Evolutionary conservation across 768 basidiomycete species (phyloP).

Genomic region (Coprinopsis cinerea): DNA sequence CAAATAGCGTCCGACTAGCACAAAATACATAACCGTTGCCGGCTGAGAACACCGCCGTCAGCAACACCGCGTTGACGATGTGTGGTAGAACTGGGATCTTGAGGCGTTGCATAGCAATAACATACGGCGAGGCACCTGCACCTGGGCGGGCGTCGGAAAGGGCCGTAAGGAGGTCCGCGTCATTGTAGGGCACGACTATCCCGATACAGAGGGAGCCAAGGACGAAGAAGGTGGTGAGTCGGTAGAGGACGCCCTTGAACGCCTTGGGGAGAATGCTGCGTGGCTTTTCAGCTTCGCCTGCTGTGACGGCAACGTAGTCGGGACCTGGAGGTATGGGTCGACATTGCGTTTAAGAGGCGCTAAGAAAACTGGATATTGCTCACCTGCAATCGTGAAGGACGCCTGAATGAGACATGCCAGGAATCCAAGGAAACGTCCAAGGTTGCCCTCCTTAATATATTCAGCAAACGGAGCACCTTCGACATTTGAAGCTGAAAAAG

Average conservation of each 20-base stretch:
- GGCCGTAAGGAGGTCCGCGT: slow-evolving; percentile 46
- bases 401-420: slow-evolving; percentile 57
- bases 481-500: slow-evolving; percentile 33
- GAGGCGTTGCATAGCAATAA: slow-evolving; percentile 71
- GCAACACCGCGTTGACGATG: slow-evolving; percentile 67
- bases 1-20: slow-evolving; percentile 46
- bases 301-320: slow-evolving; percentile 52
- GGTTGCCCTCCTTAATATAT: slow-evolving; percentile 45
- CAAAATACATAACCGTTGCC: slow-evolving; percentile 67
- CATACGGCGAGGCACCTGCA: slow-evolving; percentile 72
- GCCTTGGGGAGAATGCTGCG: slow-evolving; percentile 66
- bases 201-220: slow-evolving; percentile 67
- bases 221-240: slow-evolving; percentile 75
- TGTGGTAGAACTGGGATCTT: slow-evolving; percentile 61
- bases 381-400: slow-evolving; percentile 47
- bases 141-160: slow-evolving; percentile 52
- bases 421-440: slow-evolving; percentile 60
- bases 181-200: slow-evolving; percentile 72
- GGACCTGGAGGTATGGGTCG: slow-evolving; percentile 28
- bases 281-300: slow-evolving; percentile 68
- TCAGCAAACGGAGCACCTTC: slow-evolving; percentile 51
- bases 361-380: background rate
- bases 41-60: slow-evolving; percentile 67
- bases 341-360: background rate
- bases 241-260: slow-evolving; percentile 71